Evolutionary conservation across 352 stramenopile genomes (phyloP).

Genomic region (Globisporangium barbulae): DNA sequence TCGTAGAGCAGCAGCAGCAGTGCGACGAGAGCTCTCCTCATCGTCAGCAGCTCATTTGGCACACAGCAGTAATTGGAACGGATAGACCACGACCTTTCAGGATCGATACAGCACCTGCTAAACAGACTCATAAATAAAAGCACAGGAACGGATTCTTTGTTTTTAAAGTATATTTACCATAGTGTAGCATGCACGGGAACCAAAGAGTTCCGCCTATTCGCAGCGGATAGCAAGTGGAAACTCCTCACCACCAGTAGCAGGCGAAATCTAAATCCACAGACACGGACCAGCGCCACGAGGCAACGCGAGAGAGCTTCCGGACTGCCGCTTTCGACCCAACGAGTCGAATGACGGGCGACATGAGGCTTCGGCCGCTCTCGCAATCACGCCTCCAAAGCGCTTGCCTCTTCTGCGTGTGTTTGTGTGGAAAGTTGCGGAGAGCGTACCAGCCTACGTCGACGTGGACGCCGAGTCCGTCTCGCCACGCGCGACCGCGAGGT

Average conservation of each 20-base stretch:
- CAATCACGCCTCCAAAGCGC: no score
- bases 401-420: not conserved
- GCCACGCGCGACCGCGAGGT: conserved; percentile 65
- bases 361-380: not conserved
- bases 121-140: not conserved
- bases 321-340: not conserved
- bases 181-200: conserved; percentile 11
- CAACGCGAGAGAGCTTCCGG: not conserved
- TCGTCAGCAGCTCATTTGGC: not conserved
- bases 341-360: not conserved
- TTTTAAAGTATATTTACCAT: conserved; percentile 13
- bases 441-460: conserved; percentile 3
- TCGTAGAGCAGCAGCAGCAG: not conserved
- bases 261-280: not conserved
- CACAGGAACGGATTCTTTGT: not conserved
- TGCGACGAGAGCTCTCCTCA: not conserved
- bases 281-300: not conserved
- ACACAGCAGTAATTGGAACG: not conserved
- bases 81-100: not conserved
- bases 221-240: not conserved
- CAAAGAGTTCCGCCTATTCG: not conserved
- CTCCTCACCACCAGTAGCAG: not conserved
- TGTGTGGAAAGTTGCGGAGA: not conserved
- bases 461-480: conserved; percentile 10
- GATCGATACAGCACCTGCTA: not conserved